Evolutionary conservation across 176 grass and related monocot species (phyloP).

Genomic region (Triticum dicoccoides): DNA sequence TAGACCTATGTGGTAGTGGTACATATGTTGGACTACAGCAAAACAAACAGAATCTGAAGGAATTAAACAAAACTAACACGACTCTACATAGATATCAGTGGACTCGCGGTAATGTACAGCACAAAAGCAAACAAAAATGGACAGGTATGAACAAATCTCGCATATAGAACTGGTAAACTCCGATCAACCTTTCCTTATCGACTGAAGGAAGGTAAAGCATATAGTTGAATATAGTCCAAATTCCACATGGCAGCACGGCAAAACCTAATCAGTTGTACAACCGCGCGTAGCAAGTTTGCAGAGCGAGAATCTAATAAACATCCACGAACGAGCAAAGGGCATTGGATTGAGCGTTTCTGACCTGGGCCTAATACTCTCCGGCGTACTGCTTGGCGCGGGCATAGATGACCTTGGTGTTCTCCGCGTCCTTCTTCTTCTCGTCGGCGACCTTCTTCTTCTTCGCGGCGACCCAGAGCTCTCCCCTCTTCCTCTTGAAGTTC

Average conservation of each 20-base stretch:
- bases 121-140: not conserved
- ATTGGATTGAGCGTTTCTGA: constrained; percentile 3
- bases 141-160: no score
- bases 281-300: not conserved
- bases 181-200: not conserved
- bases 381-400: constrained; percentile 65
- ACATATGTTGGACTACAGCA: not conserved
- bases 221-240: not conserved
- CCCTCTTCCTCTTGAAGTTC: no score
- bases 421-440: constrained; percentile 45
- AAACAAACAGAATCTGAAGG: not conserved
- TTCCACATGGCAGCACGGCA: no score
- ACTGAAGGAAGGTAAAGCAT: not conserved
- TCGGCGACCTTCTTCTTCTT: constrained; percentile 55
- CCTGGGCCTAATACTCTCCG: constrained; percentile 70
- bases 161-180: no score
- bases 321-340: not conserved
- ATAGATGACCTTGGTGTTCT: constrained; percentile 63
- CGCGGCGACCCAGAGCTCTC: not conserved
- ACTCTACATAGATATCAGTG: not conserved
- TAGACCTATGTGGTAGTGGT: not conserved
- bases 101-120: not conserved
- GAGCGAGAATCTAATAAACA: no score
- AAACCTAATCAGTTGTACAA: not conserved
- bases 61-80: not conserved